Conservation (phyloP, 1,284 basidiomycete species). For the Apiotrichum sp. region DNA sequence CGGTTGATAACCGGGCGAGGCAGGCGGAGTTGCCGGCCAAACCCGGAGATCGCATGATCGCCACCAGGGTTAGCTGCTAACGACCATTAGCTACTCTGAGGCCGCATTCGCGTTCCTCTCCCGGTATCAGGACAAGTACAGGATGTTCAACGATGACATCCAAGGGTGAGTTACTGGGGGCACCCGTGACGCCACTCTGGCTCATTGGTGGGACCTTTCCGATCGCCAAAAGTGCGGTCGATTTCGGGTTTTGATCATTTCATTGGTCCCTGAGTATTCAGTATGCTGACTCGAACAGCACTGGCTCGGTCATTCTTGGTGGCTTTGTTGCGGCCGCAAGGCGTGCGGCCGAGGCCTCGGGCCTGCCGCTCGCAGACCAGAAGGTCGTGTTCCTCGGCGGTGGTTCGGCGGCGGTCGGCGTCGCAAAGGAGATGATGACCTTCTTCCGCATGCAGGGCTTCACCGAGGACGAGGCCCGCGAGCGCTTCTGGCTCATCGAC, state of each 20-base stretch:
- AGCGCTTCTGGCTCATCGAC: constrained; percentile 75
- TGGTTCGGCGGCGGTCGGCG: constrained; percentile 52
- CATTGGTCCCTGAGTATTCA: no score
- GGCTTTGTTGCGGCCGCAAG: constrained; percentile 86
- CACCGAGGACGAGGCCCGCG: constrained; percentile 68
- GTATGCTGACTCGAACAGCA: constrained; percentile 53
- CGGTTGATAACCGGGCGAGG: no score
- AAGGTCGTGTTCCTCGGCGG: constrained; percentile 74
- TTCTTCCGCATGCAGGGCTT: constrained; percentile 76
- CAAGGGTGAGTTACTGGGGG: constrained; percentile 49
- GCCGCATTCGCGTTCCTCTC: constrained; percentile 78
- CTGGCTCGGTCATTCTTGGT: constrained; percentile 83
- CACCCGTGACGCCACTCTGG: neutral
- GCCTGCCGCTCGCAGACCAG: constrained; percentile 64
- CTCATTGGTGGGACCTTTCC: neutral
- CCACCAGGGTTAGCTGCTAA: neutral
- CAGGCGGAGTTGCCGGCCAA: no score
- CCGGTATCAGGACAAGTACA: constrained; percentile 65
- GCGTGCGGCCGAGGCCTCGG: constrained; percentile 65
- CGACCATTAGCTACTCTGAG: constrained; percentile 56
- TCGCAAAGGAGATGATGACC: constrained; percentile 79
- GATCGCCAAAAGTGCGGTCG: neutral
- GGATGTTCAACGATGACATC: constrained; percentile 86
- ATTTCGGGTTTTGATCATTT: no score
- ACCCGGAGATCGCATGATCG: no score